These are phyloP conservation scores for Mucor piriformis DNA, from an alignment of 371 early-diverging fungal genomes.

Conservation along the genomic window DNA sequence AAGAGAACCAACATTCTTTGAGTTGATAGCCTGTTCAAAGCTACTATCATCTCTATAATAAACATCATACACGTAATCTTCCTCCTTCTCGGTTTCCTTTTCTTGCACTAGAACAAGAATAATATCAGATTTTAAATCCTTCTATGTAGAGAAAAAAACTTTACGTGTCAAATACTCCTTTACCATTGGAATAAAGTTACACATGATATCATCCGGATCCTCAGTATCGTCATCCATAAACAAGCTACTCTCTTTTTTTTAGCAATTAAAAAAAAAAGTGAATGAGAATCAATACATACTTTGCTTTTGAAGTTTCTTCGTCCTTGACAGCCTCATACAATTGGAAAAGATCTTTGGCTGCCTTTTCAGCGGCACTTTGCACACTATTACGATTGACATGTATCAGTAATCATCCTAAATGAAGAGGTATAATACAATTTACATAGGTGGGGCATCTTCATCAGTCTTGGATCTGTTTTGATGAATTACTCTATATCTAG, in stretches of 20 bases:
- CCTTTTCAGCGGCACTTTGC: conserved; percentile 39
- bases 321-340: conserved; percentile 74
- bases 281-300: conserved; percentile 16
- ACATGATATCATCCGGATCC: conserved; percentile 64
- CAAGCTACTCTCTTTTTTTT: too few species aligned
- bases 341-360: conserved; percentile 53
- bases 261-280: neutral
- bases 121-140: too few species aligned
- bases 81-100: conserved; percentile 40
- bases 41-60: conserved; percentile 59
- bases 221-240: conserved; percentile 42
- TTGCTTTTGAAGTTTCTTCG: conserved; percentile 45
- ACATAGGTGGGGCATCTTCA: conserved; percentile 33
- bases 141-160: conserved; percentile 1
- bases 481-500: conserved; percentile 63
- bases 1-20: conserved; percentile 50
- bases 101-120: conserved; percentile 34
- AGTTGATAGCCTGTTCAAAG: conserved; percentile 19
- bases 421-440: neutral
- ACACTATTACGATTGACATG: conserved; percentile 22
- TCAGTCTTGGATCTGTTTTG: conserved; percentile 47
- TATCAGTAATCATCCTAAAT: neutral
- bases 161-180: conserved; percentile 68
- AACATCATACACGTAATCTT: conserved; percentile 65
- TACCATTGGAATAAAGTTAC: conserved; percentile 76